phyloP scores from a whole-genome alignment of 257 asterid species.

The Plantago major region DNA sequence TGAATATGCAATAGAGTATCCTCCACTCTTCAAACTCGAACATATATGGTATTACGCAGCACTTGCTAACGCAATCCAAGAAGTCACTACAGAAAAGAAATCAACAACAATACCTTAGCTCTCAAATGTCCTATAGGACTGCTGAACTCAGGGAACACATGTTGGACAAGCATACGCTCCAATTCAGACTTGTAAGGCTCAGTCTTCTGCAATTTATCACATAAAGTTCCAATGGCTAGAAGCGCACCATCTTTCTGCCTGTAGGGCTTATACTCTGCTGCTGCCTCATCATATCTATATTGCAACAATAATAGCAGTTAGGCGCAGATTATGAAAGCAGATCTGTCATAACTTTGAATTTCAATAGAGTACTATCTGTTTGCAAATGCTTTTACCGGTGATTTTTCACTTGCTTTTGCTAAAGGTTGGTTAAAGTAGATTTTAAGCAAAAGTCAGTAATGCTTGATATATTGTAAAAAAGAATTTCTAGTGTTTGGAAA shows the following conservation, averaged over 20 bases:
- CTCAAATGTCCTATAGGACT: slow-evolving; percentile 94
- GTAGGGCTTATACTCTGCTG: slow-evolving; percentile 62
- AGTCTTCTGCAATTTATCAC: slow-evolving; percentile 83
- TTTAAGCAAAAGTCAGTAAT: too few relatives aligned
- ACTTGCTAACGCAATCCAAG: too few relatives aligned
- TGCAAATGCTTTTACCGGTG: too few relatives aligned
- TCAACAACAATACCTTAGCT: slow-evolving; percentile 62
- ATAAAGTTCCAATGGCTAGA: slow-evolving; percentile 94
- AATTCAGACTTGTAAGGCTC: slow-evolving; percentile 94
- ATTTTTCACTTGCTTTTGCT: too few relatives aligned
- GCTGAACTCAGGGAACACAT: slow-evolving; percentile 92
- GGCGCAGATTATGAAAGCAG: too few relatives aligned
- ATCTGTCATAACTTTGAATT: neutral
- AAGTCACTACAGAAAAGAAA: neutral
- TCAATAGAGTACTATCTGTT: neutral
- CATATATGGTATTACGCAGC: too few relatives aligned
- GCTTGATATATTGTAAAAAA: too few relatives aligned
- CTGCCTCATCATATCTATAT: slow-evolving; percentile 71
- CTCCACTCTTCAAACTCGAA: too few relatives aligned
- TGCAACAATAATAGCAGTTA: slow-evolving; percentile 8
- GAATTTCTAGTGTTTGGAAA: too few relatives aligned
- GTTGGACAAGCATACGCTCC: slow-evolving; percentile 89
- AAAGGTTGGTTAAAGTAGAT: too few relatives aligned
- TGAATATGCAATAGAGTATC: too few relatives aligned
- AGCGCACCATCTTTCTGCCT: slow-evolving; percentile 98